These are phyloP conservation scores for Annulohypoxylon truncatum DNA, from an alignment of 2,329 filamentous ascomycete genomes.

Conservation along the genomic window DNA sequence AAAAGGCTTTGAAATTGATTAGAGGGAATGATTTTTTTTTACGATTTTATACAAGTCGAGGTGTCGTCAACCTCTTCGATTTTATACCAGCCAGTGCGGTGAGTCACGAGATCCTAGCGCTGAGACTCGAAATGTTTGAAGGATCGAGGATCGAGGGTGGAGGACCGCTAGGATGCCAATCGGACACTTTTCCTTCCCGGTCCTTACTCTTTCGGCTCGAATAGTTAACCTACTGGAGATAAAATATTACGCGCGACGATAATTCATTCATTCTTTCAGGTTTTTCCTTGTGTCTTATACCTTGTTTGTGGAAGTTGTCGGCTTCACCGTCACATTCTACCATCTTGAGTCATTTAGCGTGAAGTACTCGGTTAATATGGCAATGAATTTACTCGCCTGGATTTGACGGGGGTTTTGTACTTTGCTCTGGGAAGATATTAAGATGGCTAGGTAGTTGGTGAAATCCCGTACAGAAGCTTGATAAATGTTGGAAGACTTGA, in stretches of 20 bases:
- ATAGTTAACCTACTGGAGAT: not conserved
- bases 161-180: not conserved
- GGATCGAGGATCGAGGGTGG: not conserved
- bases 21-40: not conserved
- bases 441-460: not conserved
- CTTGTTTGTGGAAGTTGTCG: no score
- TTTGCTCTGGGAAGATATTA: no score
- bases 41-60: not conserved
- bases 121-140: conserved; percentile 24
- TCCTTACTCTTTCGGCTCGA: not conserved
- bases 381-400: no score
- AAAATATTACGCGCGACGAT: no score
- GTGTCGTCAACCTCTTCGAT: not conserved
- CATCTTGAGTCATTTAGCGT: no score
- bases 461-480: not conserved
- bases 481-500: not conserved
- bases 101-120: not conserved
- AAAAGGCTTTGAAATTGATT: no score
- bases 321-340: no score
- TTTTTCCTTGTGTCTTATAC: no score
- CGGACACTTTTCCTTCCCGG: not conserved
- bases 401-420: no score
- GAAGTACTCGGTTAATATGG: no score
- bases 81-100: not conserved
- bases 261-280: no score